A percentile compares a stretch with the other conserved stretches of the same genome.
These are phyloP conservation scores for Boletus reticulatus DNA, from an alignment of 768 basidiomycete species.

Conservation along the genomic window DNA sequence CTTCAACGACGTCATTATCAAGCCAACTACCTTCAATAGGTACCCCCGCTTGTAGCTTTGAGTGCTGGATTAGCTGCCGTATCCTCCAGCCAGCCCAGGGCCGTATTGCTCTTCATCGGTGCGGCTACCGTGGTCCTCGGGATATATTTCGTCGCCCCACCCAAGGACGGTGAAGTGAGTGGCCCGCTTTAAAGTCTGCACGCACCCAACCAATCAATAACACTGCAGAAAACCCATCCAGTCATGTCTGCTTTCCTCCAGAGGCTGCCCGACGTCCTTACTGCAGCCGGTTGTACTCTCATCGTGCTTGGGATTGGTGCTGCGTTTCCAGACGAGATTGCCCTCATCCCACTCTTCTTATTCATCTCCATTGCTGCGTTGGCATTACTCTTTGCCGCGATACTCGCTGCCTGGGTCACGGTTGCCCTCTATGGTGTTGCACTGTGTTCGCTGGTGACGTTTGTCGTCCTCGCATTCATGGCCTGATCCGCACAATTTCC, in stretches of 20 bases:
- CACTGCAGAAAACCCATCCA: neutral
- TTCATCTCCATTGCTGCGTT: neutral
- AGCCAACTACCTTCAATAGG: no score
- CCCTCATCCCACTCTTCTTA: neutral
- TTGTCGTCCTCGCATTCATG: neutral
- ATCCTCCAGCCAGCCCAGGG: neutral
- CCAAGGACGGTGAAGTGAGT: neutral
- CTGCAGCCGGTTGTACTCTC: neutral
- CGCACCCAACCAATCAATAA: neutral
- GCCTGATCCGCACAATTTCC: neutral
- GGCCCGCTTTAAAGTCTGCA: neutral
- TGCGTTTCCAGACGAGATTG: neutral
- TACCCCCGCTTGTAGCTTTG: neutral
- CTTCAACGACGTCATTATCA: no score
- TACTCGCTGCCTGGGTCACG: neutral
- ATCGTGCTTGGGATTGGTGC: neutral
- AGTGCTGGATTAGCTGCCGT: neutral
- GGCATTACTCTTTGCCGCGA: neutral
- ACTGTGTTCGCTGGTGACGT: neutral
- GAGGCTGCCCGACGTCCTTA: neutral
- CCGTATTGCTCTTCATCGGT: neutral
- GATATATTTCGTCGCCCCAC: neutral
- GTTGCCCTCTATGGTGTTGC: neutral
- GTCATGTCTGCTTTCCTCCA: neutral
- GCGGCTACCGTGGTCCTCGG: neutral